Percentiles rank a stretch among this genome's conserved stretches.
Evolutionary conservation across 768 basidiomycete species (phyloP).

Genomic region (Boletus pseudopeckii): DNA sequence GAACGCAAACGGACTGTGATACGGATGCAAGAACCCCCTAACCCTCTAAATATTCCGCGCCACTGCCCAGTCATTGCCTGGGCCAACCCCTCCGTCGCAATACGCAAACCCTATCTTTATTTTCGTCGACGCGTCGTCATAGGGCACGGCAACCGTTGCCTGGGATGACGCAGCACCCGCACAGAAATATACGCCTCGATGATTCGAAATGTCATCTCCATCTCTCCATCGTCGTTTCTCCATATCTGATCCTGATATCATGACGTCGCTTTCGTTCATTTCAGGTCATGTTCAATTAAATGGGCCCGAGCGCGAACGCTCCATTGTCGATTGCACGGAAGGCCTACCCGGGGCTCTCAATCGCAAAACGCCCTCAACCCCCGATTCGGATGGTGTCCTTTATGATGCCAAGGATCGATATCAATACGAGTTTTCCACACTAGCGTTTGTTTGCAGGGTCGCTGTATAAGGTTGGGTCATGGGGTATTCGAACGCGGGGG

Average conservation of each 20-base stretch:
- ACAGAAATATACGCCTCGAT: background rate
- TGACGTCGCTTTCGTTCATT: background rate
- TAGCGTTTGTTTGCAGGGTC: background rate
- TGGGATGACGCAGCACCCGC: background rate
- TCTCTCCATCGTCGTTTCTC: background rate
- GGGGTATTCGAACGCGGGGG: background rate
- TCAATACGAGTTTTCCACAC: background rate
- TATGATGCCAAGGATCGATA: background rate
- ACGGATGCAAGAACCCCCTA: background rate
- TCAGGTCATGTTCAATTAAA: background rate
- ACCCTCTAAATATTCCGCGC: background rate
- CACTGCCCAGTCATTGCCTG: background rate
- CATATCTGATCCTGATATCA: background rate
- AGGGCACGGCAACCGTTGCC: conserved; percentile 5
- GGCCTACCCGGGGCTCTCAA: background rate
- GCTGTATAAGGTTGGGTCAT: background rate
- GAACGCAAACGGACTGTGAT: background rate
- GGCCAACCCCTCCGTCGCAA: background rate
- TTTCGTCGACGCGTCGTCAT: background rate
- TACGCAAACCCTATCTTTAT: conserved; percentile 1
- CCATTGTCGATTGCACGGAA: background rate
- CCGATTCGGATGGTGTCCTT: background rate
- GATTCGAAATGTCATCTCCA: too few species aligned
- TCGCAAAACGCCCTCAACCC: conserved; percentile 11
- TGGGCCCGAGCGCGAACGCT: background rate